Conservation (phyloP, 2,329 filamentous ascomycete genomes). For the Pestalotiopsis sp. region DNA sequence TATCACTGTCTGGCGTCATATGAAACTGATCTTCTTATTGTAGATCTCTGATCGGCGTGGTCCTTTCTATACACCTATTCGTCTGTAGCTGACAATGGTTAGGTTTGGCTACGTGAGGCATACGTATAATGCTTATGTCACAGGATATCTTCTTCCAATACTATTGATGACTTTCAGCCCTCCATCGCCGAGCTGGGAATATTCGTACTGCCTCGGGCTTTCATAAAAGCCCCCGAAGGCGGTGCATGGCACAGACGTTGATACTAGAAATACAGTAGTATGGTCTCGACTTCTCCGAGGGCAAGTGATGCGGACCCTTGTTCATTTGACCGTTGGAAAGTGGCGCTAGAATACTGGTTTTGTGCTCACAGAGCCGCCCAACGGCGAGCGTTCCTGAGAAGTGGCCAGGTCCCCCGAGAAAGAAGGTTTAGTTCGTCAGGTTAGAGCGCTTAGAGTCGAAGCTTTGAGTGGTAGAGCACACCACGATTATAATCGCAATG, state of each 20-base stretch:
- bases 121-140: not conserved
- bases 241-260: not conserved
- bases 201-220: not conserved
- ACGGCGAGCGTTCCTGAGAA: not conserved
- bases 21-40: not conserved
- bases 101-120: not conserved
- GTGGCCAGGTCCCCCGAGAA: not conserved
- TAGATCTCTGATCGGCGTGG: not conserved
- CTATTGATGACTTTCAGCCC: not conserved
- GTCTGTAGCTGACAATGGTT: not conserved
- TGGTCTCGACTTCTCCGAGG: not conserved
- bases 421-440: not conserved
- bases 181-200: not conserved
- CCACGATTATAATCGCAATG: not conserved
- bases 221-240: not conserved
- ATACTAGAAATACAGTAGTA: not conserved
- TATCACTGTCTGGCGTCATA: not conserved
- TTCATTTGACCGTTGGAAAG: not conserved
- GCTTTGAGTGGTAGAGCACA: not conserved
- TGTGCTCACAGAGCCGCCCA: not conserved
- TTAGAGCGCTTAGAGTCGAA: not conserved
- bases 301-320: not conserved
- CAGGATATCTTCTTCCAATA: not conserved
- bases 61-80: too few species aligned
- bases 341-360: not conserved